Conservation (phyloP, 176 grass and related monocot species). For the Secale cereale region DNA sequence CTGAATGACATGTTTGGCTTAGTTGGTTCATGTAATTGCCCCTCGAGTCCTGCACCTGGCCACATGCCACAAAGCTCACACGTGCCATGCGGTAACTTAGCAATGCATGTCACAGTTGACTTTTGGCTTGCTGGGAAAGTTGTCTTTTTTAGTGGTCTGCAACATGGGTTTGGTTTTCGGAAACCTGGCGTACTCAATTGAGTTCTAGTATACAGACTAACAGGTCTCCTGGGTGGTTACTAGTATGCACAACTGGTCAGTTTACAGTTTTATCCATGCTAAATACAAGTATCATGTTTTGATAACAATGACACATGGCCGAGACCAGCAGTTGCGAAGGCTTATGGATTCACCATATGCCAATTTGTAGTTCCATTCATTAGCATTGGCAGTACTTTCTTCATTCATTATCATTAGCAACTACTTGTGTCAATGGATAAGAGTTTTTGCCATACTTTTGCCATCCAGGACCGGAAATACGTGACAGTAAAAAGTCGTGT, state of each 20-base stretch:
- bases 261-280: background rate
- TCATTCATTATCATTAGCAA: slow-evolving; percentile 7
- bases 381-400: slow-evolving; percentile 1
- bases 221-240: background rate
- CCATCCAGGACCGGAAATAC: slow-evolving; percentile 82
- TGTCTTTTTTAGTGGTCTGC: background rate
- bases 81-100: background rate
- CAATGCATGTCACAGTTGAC: background rate
- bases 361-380: background rate
- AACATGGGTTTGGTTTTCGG: background rate
- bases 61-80: background rate
- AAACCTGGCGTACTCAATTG: background rate
- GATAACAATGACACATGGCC: background rate
- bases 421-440: slow-evolving; percentile 29
- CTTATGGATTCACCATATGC: background rate
- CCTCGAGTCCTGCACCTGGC: background rate
- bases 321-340: background rate
- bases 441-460: slow-evolving; percentile 30
- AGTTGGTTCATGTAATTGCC: background rate
- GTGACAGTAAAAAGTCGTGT: slow-evolving; percentile 60
- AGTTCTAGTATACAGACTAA: background rate
- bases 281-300: background rate
- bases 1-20: background rate
- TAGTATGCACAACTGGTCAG: background rate
- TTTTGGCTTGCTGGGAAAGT: background rate